Percentiles rank a stretch among this genome's conserved stretches.
Evolutionary conservation across 108 stramenopile genomes (phyloP).

Genomic region (Skeletonema potamos): DNA sequence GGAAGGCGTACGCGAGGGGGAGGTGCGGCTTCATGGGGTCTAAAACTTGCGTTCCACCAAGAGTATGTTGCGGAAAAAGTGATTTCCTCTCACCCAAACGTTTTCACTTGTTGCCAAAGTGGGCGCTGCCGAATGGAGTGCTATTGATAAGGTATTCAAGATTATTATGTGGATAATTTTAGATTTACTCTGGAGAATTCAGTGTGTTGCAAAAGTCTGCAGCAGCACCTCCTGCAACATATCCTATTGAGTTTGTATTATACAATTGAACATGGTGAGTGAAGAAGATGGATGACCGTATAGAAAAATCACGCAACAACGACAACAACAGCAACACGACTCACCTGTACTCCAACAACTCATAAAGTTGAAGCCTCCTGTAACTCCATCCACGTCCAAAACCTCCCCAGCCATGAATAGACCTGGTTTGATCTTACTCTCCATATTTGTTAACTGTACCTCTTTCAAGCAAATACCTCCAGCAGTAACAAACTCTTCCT

Average conservation of each 20-base stretch:
- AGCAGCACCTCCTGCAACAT: slow-evolving; percentile 1
- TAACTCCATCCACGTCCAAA: slow-evolving; percentile 89
- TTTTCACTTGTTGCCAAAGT: too few relatives aligned
- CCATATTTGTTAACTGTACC: slow-evolving; percentile 82
- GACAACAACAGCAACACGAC: too few relatives aligned
- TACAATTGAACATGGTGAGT: too few relatives aligned
- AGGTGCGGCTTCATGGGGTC: background rate
- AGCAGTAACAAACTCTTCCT: slow-evolving; percentile 95
- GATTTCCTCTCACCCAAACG: background rate
- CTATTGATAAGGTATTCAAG: background rate
- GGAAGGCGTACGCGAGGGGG: background rate
- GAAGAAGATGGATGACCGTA: too few relatives aligned
- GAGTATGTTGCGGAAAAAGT: background rate
- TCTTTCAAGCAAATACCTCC: slow-evolving; percentile 81
- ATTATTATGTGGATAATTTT: background rate
- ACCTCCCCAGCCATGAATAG: slow-evolving; percentile 86
- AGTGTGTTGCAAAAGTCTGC: slow-evolving; percentile 27
- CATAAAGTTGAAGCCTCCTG: slow-evolving; percentile 92
- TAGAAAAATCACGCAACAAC: too few relatives aligned
- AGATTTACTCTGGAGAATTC: background rate
- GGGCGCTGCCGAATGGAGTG: too few relatives aligned
- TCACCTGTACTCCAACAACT: slow-evolving; percentile 90
- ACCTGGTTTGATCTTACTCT: slow-evolving; percentile 67
- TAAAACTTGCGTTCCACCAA: background rate
- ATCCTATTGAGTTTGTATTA: too few relatives aligned